Conservation (phyloP, 164 flowering plant species). For the Aristolochia californica region DNA sequence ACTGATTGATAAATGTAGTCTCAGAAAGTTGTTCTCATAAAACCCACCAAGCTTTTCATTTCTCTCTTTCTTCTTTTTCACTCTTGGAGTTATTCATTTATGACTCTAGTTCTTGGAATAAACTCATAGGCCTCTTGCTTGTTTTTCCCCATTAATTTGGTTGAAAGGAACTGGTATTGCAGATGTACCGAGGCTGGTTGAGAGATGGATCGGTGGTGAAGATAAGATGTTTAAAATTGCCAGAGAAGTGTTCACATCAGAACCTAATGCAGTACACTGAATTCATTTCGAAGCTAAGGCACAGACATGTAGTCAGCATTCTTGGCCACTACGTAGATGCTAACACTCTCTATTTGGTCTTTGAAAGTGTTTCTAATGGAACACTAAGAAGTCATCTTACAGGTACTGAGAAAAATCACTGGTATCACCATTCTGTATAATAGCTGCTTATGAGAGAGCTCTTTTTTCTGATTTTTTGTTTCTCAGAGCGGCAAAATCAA, state of each 20-base stretch:
- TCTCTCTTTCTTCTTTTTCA: too few species aligned
- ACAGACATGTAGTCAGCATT: constrained; percentile 69
- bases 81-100: too few species aligned
- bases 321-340: constrained; percentile 71
- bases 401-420: constrained; percentile 28
- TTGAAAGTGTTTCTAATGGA: constrained; percentile 51
- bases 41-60: too few species aligned
- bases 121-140: too few species aligned
- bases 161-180: constrained; percentile 10
- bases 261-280: constrained; percentile 46
- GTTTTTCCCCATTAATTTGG: too few species aligned
- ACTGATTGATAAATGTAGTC: too few species aligned
- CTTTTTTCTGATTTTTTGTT: too few species aligned
- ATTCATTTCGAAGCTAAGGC: constrained; percentile 55
- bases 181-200: constrained; percentile 71
- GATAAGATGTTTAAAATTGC: constrained; percentile 50
- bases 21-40: too few species aligned
- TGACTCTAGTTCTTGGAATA: too few species aligned
- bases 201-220: constrained; percentile 50
- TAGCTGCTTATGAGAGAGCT: too few species aligned
- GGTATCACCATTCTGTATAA: too few species aligned
- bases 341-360: constrained; percentile 48
- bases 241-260: constrained; percentile 44
- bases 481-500: constrained; percentile 22
- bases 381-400: constrained; percentile 47